Percentiles rank a stretch among this genome's conserved stretches.
These are phyloP conservation scores for Aspergillus jensenii DNA, from an alignment of 2,329 filamentous ascomycete species.

Conservation along the genomic window DNA sequence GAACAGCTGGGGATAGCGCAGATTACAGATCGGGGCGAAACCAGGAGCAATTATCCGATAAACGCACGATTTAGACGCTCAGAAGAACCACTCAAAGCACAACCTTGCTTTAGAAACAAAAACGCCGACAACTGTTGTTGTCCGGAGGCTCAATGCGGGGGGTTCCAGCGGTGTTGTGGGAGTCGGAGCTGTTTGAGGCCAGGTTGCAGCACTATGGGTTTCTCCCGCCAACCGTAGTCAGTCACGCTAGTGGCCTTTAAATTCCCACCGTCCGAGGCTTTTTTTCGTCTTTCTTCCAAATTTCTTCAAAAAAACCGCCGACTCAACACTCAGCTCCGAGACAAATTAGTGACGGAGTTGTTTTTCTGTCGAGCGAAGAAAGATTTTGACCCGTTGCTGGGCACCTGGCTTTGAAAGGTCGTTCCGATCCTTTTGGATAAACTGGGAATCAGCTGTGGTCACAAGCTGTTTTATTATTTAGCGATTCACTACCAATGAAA, in stretches of 20 bases:
- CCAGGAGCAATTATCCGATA: constrained; percentile 17
- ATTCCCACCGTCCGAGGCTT: constrained; percentile 26
- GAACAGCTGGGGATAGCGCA: constrained; percentile 21
- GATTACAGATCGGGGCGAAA: constrained; percentile 17
- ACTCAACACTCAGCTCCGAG: constrained; percentile 54
- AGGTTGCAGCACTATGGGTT: constrained; percentile 46
- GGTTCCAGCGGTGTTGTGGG: constrained; percentile 37
- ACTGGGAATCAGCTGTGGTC: constrained; percentile 73
- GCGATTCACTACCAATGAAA: too few relatives aligned
- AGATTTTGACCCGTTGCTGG: constrained; percentile 65
- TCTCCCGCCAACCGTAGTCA: constrained; percentile 33
- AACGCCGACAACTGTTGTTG: constrained; percentile 30
- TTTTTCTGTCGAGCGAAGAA: constrained; percentile 71
- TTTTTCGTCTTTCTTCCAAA: constrained; percentile 36
- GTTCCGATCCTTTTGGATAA: constrained; percentile 62
- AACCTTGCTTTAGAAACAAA: constrained; percentile 30
- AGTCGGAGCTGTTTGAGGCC: constrained; percentile 40
- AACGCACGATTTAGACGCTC: constrained; percentile 21
- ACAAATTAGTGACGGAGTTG: constrained; percentile 53
- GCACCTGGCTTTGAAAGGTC: constrained; percentile 68
- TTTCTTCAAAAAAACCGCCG: constrained; percentile 44
- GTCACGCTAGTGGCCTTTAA: constrained; percentile 25
- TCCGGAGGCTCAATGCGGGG: constrained; percentile 29
- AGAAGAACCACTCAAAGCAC: constrained; percentile 28
- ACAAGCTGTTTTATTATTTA: constrained; percentile 37